Evolutionary conservation across 495 filamentous ascomycete genomes (phyloP).

Genomic region (Staphylotrichum longicolle): DNA sequence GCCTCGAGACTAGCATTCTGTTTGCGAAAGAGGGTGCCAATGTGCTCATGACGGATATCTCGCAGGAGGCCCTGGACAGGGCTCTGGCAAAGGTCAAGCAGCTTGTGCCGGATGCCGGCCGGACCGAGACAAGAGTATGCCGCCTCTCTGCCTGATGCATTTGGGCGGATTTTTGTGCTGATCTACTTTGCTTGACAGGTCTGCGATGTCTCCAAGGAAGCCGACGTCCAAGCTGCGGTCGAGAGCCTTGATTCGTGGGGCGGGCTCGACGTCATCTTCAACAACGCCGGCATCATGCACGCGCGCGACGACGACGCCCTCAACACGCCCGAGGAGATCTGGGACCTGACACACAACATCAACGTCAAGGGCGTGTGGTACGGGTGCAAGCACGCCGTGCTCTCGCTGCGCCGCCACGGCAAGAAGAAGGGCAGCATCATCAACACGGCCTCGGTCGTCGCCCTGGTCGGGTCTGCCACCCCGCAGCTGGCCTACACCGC

Average conservation of each 20-base stretch:
- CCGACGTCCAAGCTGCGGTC: constrained; percentile 68
- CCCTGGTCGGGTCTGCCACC: constrained; percentile 87
- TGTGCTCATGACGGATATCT: constrained; percentile 83
- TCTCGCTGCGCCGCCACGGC: constrained; percentile 72
- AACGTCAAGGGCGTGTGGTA: constrained; percentile 99
- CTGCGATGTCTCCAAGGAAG: constrained; percentile 67
- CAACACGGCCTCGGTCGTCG: constrained; percentile 93
- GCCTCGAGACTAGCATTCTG: constrained; percentile 90
- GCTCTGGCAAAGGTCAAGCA: constrained; percentile 60
- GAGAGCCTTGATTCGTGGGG: constrained; percentile 76
- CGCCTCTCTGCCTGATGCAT: too few species aligned
- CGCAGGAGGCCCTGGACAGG: constrained; percentile 61
- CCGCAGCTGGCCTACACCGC: constrained; percentile 95
- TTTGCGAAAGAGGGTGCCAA: constrained; percentile 87
- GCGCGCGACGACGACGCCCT: constrained; percentile 80
- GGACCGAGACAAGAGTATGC: constrained; percentile 60
- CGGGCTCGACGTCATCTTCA: constrained; percentile 94
- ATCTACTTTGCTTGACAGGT: constrained; percentile 39
- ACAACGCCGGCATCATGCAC: constrained; percentile 99
- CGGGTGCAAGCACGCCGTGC: constrained; percentile 88
- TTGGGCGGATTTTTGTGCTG: too few species aligned
- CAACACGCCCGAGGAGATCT: constrained; percentile 82
- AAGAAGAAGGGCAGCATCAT: constrained; percentile 82
- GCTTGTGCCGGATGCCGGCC: constrained; percentile 60
- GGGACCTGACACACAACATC: constrained; percentile 90